Evolutionary conservation across 2,329 filamentous ascomycete species (phyloP).

Genomic region (Claviceps pazoutovae): DNA sequence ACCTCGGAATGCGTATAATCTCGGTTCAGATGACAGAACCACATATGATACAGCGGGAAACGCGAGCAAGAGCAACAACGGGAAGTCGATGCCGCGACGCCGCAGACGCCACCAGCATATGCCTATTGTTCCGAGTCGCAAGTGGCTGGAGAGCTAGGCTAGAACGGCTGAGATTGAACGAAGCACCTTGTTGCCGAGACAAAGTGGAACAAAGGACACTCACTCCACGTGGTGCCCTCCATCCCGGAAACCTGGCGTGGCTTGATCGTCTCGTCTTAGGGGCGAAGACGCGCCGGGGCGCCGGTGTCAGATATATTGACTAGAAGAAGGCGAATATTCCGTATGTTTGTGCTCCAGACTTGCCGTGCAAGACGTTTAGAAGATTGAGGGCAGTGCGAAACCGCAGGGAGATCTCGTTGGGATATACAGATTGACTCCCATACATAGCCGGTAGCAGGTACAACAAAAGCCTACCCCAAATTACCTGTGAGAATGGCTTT

Average conservation of each 20-base stretch:
- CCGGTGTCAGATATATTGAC: no score
- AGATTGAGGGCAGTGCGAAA: no score
- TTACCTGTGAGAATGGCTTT: conserved; percentile 37
- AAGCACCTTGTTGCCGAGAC: background rate
- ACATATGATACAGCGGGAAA: no score
- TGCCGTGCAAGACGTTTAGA: background rate
- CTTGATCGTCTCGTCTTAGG: no score
- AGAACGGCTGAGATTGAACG: background rate
- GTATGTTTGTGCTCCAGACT: background rate
- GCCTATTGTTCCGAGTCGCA: conserved; percentile 3
- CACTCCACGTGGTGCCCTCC: background rate
- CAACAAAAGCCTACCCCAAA: no score
- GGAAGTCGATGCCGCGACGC: background rate
- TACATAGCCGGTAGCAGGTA: no score
- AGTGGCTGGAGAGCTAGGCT: background rate
- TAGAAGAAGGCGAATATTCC: no score
- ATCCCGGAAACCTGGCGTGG: background rate
- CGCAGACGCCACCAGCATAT: background rate
- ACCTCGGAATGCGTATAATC: conserved; percentile 1
- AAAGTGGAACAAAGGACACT: background rate
- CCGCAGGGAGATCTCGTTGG: no score
- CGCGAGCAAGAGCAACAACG: no score
- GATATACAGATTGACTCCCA: no score
- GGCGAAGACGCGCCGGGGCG: no score
- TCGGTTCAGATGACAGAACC: background rate